Evolutionary conservation across 805 yeast genomes (phyloP).

Genomic region (Pichia deserticola): DNA sequence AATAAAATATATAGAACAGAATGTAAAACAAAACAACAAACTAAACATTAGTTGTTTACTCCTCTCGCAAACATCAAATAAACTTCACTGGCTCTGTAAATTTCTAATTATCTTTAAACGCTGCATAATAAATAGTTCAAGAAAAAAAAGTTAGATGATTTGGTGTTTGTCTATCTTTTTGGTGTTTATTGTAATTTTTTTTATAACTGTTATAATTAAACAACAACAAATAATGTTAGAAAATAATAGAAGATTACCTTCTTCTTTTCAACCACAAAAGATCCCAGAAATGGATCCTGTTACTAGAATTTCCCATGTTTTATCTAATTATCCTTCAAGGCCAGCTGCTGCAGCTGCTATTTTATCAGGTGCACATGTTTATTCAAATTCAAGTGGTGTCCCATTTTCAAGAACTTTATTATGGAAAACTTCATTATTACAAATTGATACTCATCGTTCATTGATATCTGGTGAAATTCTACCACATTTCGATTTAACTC

Average conservation of each 20-base stretch:
- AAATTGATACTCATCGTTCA: constrained; percentile 5
- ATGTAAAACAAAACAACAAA: too few relatives aligned
- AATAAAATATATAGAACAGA: too few relatives aligned
- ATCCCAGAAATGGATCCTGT: not conserved
- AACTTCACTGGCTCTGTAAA: too few relatives aligned
- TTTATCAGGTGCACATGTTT: constrained; percentile 6
- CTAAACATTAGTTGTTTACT: too few relatives aligned
- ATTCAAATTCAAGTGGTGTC: not conserved
- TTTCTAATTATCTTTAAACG: too few relatives aligned
- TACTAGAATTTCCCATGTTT: not conserved
- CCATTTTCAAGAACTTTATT: constrained; percentile 16
- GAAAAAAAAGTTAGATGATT: too few relatives aligned
- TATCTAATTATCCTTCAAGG: constrained; percentile 5
- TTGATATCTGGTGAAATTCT: constrained; percentile 3
- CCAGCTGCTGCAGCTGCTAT: constrained; percentile 9
- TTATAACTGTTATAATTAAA: too few relatives aligned
- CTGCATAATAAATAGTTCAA: too few relatives aligned
- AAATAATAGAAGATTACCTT: not conserved
- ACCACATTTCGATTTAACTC: constrained; percentile 14
- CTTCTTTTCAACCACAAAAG: not conserved
- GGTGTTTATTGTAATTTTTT: too few relatives aligned
- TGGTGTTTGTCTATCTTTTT: too few relatives aligned
- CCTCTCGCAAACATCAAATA: too few relatives aligned
- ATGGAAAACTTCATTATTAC: constrained; percentile 16
- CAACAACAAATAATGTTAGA: not conserved